These are phyloP conservation scores for Phytophthora vignae DNA, from an alignment of 352 stramenopile species.

Conservation along the genomic window DNA sequence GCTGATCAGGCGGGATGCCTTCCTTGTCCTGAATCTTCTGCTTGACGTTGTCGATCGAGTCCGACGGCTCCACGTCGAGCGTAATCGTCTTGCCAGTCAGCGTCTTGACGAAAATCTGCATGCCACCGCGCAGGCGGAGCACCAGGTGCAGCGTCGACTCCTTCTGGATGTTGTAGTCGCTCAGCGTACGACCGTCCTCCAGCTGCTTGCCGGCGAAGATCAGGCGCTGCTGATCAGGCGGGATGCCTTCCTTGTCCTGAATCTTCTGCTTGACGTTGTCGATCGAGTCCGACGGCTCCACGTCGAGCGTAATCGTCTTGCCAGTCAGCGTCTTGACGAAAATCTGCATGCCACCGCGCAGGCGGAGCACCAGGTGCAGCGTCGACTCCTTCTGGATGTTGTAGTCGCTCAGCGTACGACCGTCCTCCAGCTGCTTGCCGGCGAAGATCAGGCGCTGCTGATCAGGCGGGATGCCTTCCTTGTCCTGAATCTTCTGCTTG, in stretches of 20 bases:
- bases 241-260: too few species aligned
- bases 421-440: constrained; percentile 96
- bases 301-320: constrained; percentile 91
- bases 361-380: constrained; percentile 94
- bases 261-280: too few species aligned
- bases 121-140: too few species aligned
- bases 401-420: constrained; percentile 93
- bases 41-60: too few species aligned
- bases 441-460: constrained; percentile 31
- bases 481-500: constrained; percentile 79
- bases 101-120: too few species aligned
- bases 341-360: constrained; percentile 73
- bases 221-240: too few species aligned
- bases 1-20: too few species aligned
- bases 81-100: constrained; percentile 96
- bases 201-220: constrained; percentile 92
- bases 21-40: too few species aligned
- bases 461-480: constrained; percentile 52
- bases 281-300: too few species aligned
- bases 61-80: too few species aligned
- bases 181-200: constrained; percentile 89
- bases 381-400: constrained; percentile 97
- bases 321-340: constrained; percentile 64
- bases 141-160: too few species aligned
- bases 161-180: too few species aligned